Percentiles rank a stretch among this genome's conserved stretches.
phyloP scores from a whole-genome alignment of 768 basidiomycete genomes.

The Boletus rubropictus region DNA sequence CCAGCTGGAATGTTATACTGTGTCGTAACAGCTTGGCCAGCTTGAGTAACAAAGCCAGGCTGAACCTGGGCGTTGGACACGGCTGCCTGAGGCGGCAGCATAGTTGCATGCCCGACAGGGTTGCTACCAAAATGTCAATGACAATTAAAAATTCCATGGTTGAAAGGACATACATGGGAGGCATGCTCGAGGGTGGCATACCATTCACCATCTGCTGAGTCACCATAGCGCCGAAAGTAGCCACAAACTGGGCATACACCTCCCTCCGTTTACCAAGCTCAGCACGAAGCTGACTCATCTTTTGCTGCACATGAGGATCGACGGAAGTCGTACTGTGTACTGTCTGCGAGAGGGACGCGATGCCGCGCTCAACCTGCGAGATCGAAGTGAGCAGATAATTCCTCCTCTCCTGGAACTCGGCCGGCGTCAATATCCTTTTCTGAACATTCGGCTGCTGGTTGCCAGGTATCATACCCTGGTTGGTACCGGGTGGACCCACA shows the following conservation, averaged over 20 bases:
- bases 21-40: slow-evolving; percentile 6
- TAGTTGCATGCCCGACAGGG: slow-evolving; percentile 11
- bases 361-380: slow-evolving; percentile 10
- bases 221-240: slow-evolving; percentile 23
- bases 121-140: slow-evolving; percentile 17
- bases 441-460: slow-evolving; percentile 22
- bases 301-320: slow-evolving; percentile 16
- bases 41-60: slow-evolving; percentile 18
- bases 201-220: slow-evolving; percentile 24
- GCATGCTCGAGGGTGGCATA: slow-evolving; percentile 19
- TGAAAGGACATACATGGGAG: slow-evolving; percentile 32
- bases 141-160: neutral
- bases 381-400: slow-evolving; percentile 7
- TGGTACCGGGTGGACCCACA: slow-evolving; percentile 14
- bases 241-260: slow-evolving; percentile 32
- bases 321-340: slow-evolving; percentile 12
- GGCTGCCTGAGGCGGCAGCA: slow-evolving; percentile 16
- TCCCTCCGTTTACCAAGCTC: slow-evolving; percentile 36
- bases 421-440: slow-evolving; percentile 15
- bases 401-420: slow-evolving; percentile 25
- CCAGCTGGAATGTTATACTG: slow-evolving; percentile 19
- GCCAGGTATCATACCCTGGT: slow-evolving; percentile 22
- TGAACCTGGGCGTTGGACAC: slow-evolving; percentile 17
- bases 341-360: slow-evolving; percentile 7
- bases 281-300: slow-evolving; percentile 13